Base-by-base conservation (phyloP, 305 asterid genomes). In the Ajuga reptans region DNA sequence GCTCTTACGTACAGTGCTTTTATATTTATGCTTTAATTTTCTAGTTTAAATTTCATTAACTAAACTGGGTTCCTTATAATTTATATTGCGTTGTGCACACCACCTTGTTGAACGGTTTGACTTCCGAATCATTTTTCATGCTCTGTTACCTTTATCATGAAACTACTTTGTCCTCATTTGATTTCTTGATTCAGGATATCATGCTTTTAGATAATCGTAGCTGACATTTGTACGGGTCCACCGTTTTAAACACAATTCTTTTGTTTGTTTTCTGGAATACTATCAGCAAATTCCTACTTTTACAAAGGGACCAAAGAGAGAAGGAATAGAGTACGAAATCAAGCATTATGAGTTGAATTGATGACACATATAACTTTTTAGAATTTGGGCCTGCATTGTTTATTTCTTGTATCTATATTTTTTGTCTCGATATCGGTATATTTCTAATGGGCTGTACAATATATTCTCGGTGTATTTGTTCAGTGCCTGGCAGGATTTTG, bases 401-500 rank as follows among this genome's bases (percentile, higher is more conserved):
- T 58, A 50, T 18, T 36, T 15, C 33, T 16, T 33, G 41, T 53
- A 59, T 54, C 49, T 69, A 34, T 33, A 29, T 51, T 51, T 51
- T 51, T 9, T 36, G 46, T 70, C 53, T 42, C 69, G 16, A 27
- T 36, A 18, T 29, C 31, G 11, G 16, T 49, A 24, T 45, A 24
- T 51, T 71, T 59, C 58, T 39, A 67, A 52, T 62, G 64, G 21
- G 71, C 43, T 79, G 77, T 57, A 76, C 55, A 27, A 42, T 47
- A 21, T 50, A 6, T 16, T 74, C 74, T 52, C 66, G 68, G 60
- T 14, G 18, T 55, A 42, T 80, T 61, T 57, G 58, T 72, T 72
- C 85, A 90, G 99, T 71, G 89, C 85, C 61, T 90, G 97, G 96
- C 96, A 87, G 82, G 97, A 93, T 79, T 87, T 93, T 68, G 97